Base-by-base conservation (phyloP, 1,284 basidiomycete genomes). In the Porodaedalea pini region DNA sequence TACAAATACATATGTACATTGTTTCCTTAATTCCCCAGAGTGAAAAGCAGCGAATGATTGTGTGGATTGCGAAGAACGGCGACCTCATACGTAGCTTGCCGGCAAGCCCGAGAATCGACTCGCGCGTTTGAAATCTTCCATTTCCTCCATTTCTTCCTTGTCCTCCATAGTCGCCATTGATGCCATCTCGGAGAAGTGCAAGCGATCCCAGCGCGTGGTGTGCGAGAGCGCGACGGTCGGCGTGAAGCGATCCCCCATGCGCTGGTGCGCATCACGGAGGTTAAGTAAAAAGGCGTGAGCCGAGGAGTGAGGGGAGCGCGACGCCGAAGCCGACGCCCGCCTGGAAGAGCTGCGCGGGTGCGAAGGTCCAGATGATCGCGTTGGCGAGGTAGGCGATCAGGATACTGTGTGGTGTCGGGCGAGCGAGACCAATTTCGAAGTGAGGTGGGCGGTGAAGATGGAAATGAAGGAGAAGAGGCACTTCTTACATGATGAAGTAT, bases 291-390 rank as follows among this genome's bases (percentile, higher is more conserved):
- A 56, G 49, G 21, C 50, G 27, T 23, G 49, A 51, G 19, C 56
- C 56, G 39, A 51, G 49, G 7, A 50, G 27, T 4, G 47, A 40
- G 40, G 55, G 37, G 5, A 51, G 48, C 31, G 21, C 25, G 8
- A 57, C 23, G 37, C 50, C 56, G 49, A 56, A 49, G 32, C 56
- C 50, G 17, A 57, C 49, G 23, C 50, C 27, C 25, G 32, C 15
- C 34, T 57, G 56, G 34, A 51, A 57, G 36, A 51, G 49, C 27
- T 51, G 47, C 0, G 29, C 15, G 23, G 47, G 40, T 17, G 56
- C 56, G 50, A 51, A 43, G 7, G 50, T 57, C 48, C 56, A 52
- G 27, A 51, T 44, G 17, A 57, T 10, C 15, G 50, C 27, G 56
- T 51, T 51, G 15, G 39, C 43, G 37, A 51, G 32, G 31, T 52